phyloP scores from a whole-genome alignment of 148 eudicot species.

The Polygonum aviculare region DNA sequence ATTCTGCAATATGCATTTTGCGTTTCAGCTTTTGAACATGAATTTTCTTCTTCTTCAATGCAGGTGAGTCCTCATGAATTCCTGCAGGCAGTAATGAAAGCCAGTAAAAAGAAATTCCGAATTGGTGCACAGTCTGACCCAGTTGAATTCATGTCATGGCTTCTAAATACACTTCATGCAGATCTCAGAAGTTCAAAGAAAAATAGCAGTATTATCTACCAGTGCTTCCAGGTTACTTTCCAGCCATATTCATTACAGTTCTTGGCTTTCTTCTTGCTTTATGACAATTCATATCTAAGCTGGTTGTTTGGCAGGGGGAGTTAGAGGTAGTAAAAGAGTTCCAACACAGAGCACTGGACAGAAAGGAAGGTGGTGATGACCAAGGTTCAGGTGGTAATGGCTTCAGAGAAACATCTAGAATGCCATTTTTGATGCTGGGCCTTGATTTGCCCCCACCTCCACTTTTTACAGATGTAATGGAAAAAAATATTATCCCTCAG shows the following conservation, averaged over 20 bases:
- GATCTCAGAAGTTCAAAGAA: constrained; percentile 64
- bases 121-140: constrained; percentile 94
- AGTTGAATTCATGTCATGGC: constrained; percentile 97
- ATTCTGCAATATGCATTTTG: not conserved
- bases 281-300: constrained; percentile 2
- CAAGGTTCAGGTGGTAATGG: constrained; percentile 18
- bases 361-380: not conserved
- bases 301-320: constrained; percentile 57
- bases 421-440: constrained; percentile 95
- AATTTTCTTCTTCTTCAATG: constrained; percentile 9
- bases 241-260: not conserved
- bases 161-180: constrained; percentile 67
- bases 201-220: constrained; percentile 66
- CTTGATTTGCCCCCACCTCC: constrained; percentile 98
- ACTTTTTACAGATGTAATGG: constrained; percentile 89
- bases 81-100: constrained; percentile 94
- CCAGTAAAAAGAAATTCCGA: constrained; percentile 74
- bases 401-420: constrained; percentile 56
- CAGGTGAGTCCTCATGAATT: constrained; percentile 99
- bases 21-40: constrained; percentile 3
- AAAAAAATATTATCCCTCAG: constrained; percentile 96
- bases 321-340: constrained; percentile 71
- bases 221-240: constrained; percentile 79
- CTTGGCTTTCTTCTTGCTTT: not conserved
- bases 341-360: constrained; percentile 5